Percentiles rank a stretch among this genome's conserved stretches.
phyloP scores from a whole-genome alignment of 768 basidiomycete species.

The Mycena indigotica region DNA sequence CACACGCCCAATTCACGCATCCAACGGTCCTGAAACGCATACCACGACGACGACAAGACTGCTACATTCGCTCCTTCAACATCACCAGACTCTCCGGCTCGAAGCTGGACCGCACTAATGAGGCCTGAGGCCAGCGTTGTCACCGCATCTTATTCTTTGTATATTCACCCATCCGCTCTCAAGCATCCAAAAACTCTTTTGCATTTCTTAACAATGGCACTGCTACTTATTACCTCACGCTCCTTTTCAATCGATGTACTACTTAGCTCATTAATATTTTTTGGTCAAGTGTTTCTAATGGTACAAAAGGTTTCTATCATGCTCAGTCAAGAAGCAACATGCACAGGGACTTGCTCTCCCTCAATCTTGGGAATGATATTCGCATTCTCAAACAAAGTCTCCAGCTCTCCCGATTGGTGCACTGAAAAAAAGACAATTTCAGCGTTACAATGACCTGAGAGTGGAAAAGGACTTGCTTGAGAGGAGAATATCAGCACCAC shows the following conservation, averaged over 20 bases:
- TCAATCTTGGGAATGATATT: constrained; percentile 62
- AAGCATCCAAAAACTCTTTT: constrained; percentile 13
- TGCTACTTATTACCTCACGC: constrained; percentile 30
- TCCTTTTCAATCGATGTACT: constrained; percentile 32
- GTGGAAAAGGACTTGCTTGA: constrained; percentile 62
- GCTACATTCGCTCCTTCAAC: not conserved
- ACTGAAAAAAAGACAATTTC: constrained; percentile 60
- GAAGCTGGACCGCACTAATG: not conserved
- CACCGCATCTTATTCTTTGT: constrained; percentile 6
- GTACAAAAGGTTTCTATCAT: not conserved
- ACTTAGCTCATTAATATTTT: constrained; percentile 35
- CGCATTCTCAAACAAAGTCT: constrained; percentile 73
- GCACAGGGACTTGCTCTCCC: constrained; percentile 15
- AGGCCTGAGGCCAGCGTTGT: constrained; percentile 10
- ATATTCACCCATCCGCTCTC: constrained; percentile 6
- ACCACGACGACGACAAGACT: not conserved
- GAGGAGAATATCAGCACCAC: constrained; percentile 94
- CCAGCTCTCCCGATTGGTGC: constrained; percentile 96
- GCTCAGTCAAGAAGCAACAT: not conserved
- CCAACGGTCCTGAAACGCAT: not conserved
- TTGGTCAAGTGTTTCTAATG: not conserved
- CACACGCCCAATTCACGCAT: constrained; percentile 1
- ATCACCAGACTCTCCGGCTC: not conserved
- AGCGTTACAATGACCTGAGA: no score
- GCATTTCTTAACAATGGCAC: constrained; percentile 23